A percentile compares a stretch with the other conserved stretches of the same genome.
phyloP scores from a whole-genome alignment of 2,329 filamentous ascomycete species.

The Fusarium coffeatum region DNA sequence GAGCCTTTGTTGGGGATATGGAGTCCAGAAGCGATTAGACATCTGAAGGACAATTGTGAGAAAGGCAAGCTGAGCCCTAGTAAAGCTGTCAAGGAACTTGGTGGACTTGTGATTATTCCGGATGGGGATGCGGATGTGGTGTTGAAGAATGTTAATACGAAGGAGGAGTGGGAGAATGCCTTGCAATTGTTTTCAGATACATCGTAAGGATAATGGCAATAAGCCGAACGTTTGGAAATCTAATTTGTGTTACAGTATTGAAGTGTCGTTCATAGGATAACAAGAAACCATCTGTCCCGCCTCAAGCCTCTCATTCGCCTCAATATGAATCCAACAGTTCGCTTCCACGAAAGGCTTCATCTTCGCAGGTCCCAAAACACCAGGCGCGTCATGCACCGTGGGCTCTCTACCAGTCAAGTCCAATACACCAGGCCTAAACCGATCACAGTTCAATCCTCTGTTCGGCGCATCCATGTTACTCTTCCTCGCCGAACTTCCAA shows the following conservation, averaged over 20 bases:
- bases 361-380: background rate
- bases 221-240: too few species aligned
- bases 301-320: background rate
- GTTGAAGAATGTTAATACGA: background rate
- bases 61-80: background rate
- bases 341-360: background rate
- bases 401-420: background rate
- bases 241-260: background rate
- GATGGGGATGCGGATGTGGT: background rate
- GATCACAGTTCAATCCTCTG: background rate
- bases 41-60: background rate
- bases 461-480: background rate
- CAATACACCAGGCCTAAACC: background rate
- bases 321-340: constrained; percentile 5
- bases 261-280: background rate
- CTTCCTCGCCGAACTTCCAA: background rate
- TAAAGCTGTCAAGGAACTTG: background rate
- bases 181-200: background rate
- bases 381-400: background rate
- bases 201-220: accelerated
- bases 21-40: background rate
- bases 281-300: background rate
- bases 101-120: background rate
- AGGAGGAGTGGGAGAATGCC: background rate
- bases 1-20: background rate